Conservation (phyloP, 768 basidiomycete species). For the Lentinula aciculospora region DNA sequence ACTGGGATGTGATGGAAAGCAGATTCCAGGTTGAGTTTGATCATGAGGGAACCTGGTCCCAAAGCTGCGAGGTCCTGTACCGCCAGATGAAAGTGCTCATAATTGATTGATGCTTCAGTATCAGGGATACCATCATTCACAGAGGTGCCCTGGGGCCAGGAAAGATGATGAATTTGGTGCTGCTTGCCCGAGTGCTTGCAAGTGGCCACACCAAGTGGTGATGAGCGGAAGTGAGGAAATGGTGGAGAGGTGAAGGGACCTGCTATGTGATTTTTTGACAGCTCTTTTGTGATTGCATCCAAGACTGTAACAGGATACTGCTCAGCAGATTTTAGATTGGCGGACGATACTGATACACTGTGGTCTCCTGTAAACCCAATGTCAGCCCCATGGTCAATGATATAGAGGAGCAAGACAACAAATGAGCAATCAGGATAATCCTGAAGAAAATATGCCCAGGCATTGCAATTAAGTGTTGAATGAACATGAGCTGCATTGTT, state of each 20-base stretch:
- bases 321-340: conserved; percentile 20
- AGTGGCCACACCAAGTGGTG: conserved; percentile 19
- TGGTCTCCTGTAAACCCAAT: conserved; percentile 19
- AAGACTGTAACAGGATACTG: conserved; percentile 7
- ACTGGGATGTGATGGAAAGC: conserved; percentile 32
- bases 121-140: conserved; percentile 27
- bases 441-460: neutral
- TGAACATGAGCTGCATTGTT: neutral
- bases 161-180: conserved; percentile 22
- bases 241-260: conserved; percentile 19
- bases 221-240: conserved; percentile 14
- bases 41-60: conserved; percentile 22
- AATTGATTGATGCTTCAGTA: conserved; percentile 6
- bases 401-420: conserved; percentile 18
- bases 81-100: conserved; percentile 22
- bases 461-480: neutral
- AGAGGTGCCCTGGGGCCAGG: conserved; percentile 19
- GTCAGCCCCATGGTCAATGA: conserved; percentile 20
- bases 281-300: conserved; percentile 1
- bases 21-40: conserved; percentile 29
- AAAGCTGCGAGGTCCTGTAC: too few relatives aligned
- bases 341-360: conserved; percentile 5
- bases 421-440: conserved; percentile 14
- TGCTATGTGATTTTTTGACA: conserved; percentile 11
- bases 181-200: conserved; percentile 18